Conservation (phyloP, 2,329 filamentous ascomycete species). For the Epichloe bromicola region DNA sequence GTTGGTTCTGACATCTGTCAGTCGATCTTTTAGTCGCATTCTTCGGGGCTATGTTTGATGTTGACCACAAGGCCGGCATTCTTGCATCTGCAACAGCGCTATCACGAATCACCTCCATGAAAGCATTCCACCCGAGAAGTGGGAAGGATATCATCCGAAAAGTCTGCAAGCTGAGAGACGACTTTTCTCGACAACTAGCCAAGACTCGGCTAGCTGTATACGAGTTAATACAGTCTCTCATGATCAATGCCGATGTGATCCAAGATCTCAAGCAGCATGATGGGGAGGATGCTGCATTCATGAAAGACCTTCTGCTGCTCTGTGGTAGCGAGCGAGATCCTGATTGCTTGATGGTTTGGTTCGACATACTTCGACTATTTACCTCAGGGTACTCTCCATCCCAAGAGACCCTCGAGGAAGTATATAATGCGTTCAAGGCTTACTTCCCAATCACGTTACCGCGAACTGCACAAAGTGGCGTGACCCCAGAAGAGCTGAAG, state of each 20-base stretch:
- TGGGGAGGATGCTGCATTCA: slow-evolving; percentile 30
- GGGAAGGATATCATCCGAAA: slow-evolving; percentile 36
- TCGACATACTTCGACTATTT: slow-evolving; percentile 33
- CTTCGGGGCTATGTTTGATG: slow-evolving; percentile 45
- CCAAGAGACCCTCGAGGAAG: slow-evolving; percentile 31
- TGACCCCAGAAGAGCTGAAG: slow-evolving; percentile 46
- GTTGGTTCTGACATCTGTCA: slow-evolving; percentile 7
- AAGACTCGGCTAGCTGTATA: slow-evolving; percentile 41
- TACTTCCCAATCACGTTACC: slow-evolving; percentile 48
- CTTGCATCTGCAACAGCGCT: slow-evolving; percentile 40
- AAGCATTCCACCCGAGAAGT: slow-evolving; percentile 34
- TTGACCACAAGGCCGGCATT: slow-evolving; percentile 47
- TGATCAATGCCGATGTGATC: slow-evolving; percentile 29
- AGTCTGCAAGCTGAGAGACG: slow-evolving; percentile 38
- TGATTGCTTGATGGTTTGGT: slow-evolving; percentile 44
- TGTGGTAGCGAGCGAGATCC: slow-evolving; percentile 45
- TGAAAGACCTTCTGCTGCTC: slow-evolving; percentile 35
- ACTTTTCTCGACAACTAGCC: slow-evolving; percentile 40
- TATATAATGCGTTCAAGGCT: slow-evolving; percentile 43
- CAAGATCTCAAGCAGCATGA: slow-evolving; percentile 32
- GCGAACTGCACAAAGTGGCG: slow-evolving; percentile 34
- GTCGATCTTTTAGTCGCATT: slow-evolving; percentile 37
- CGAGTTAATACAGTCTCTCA: slow-evolving; percentile 30
- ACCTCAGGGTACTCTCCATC: slow-evolving; percentile 32
- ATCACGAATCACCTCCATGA: slow-evolving; percentile 35